Evolutionary conservation across 176 grass and related monocot species (phyloP).

Genomic region (Eragrostis nindensis): DNA sequence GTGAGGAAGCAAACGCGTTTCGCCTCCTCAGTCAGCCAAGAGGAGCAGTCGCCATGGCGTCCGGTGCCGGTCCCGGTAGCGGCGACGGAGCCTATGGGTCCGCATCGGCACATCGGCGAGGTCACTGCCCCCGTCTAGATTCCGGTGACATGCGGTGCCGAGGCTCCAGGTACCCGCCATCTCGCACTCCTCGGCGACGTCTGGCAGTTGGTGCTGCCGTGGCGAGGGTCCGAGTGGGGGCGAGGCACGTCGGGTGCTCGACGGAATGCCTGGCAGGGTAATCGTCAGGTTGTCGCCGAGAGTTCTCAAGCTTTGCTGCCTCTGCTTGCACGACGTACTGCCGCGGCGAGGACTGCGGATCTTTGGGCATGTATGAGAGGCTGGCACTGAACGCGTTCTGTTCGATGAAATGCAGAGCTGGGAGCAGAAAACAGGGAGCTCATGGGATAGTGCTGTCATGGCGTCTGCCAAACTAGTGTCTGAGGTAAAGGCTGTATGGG

Average conservation of each 20-base stretch:
- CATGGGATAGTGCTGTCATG: background rate
- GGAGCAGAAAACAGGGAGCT: background rate
- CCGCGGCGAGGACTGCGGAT: background rate
- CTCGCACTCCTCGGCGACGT: background rate
- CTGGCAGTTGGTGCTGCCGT: background rate
- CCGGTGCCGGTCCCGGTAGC: no score
- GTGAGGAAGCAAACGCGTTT: no score
- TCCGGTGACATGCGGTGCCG: background rate
- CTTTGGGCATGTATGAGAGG: background rate
- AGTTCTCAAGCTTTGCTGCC: background rate
- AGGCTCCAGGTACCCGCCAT: background rate
- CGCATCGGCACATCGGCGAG: background rate
- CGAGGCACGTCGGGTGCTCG: background rate
- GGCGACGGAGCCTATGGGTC: background rate
- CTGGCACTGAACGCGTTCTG: background rate
- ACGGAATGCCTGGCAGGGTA: slow-evolving; percentile 9
- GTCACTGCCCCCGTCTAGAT: background rate
- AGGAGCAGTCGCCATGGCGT: no score
- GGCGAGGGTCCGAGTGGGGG: background rate
- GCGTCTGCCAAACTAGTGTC: background rate
- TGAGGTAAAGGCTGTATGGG: background rate
- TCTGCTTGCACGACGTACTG: background rate
- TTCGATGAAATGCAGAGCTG: background rate
- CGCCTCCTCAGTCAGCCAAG: no score
- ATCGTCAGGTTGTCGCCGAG: background rate